Conservation (phyloP, 306 rosid genomes). For the Casuarina glauca region DNA sequence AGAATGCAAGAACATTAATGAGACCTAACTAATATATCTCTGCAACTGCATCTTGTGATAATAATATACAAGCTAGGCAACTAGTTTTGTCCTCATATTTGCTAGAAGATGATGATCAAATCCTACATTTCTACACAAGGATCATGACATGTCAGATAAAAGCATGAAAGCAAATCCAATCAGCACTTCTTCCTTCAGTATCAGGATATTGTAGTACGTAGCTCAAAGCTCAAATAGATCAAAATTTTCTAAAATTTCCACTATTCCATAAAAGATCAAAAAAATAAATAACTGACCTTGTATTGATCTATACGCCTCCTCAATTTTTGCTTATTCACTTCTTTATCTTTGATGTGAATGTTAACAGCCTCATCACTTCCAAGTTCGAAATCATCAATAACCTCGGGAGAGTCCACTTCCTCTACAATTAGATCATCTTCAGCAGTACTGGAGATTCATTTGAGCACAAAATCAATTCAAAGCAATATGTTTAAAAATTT, state of each 20-base stretch:
- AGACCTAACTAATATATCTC: background rate
- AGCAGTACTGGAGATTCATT: constrained; percentile 56
- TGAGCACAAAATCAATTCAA: background rate
- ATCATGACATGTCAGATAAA: background rate
- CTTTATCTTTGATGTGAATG: constrained; percentile 70
- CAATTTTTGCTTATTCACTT: constrained; percentile 67
- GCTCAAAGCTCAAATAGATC: background rate
- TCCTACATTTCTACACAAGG: background rate
- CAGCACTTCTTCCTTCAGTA: background rate
- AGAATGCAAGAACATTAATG: background rate
- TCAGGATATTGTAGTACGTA: background rate
- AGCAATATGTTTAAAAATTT: background rate
- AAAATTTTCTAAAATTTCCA: background rate
- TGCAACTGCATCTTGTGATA: background rate
- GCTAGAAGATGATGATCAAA: background rate
- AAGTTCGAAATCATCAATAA: constrained; percentile 84
- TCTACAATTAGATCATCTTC: constrained; percentile 86
- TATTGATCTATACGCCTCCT: constrained; percentile 60
- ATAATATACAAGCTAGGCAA: background rate
- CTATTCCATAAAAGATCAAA: background rate
- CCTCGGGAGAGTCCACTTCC: constrained; percentile 72
- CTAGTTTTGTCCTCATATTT: background rate
- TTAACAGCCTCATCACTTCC: constrained; percentile 76
- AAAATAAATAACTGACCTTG: constrained; percentile 45
- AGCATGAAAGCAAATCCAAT: background rate